These are phyloP conservation scores for Nemania sp. DNA, from an alignment of 2,329 filamentous ascomycete genomes.

Conservation along the genomic window DNA sequence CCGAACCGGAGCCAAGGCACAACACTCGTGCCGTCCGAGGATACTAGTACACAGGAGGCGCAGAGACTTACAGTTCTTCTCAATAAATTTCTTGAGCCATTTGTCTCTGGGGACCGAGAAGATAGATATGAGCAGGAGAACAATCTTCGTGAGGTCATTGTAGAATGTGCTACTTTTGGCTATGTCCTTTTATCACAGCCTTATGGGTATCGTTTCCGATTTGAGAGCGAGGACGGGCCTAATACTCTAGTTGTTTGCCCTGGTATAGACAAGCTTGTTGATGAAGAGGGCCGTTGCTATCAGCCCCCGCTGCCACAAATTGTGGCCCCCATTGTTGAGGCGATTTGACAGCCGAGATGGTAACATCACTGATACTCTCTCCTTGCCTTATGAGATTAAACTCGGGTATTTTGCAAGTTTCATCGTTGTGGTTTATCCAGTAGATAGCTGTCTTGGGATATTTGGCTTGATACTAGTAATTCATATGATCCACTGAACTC, in stretches of 20 bases:
- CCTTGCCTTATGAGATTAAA: too few relatives aligned
- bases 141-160: conserved; percentile 55
- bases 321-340: conserved; percentile 8
- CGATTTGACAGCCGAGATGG: not conserved
- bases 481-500: too few relatives aligned
- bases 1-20: conserved; percentile 54
- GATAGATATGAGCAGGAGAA: conserved; percentile 51
- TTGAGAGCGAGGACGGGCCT: conserved; percentile 31
- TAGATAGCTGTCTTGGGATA: too few relatives aligned
- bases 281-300: conserved; percentile 29
- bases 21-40: conserved; percentile 49
- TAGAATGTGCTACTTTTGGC: conserved; percentile 57
- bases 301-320: conserved; percentile 25
- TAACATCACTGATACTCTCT: not conserved
- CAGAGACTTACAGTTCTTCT: conserved; percentile 50
- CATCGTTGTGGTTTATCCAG: too few relatives aligned
- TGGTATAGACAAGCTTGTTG: conserved; percentile 43
- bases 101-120: conserved; percentile 47
- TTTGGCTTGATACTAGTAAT: too few relatives aligned
- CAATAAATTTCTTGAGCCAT: conserved; percentile 52
- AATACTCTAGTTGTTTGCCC: conserved; percentile 41
- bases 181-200: conserved; percentile 60
- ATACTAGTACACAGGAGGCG: conserved; percentile 50
- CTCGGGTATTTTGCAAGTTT: too few relatives aligned
- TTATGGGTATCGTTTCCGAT: conserved; percentile 53